Evolutionary conservation across 2,329 filamentous ascomycete genomes (phyloP).

Genomic region (Cryphonectria japonica): DNA sequence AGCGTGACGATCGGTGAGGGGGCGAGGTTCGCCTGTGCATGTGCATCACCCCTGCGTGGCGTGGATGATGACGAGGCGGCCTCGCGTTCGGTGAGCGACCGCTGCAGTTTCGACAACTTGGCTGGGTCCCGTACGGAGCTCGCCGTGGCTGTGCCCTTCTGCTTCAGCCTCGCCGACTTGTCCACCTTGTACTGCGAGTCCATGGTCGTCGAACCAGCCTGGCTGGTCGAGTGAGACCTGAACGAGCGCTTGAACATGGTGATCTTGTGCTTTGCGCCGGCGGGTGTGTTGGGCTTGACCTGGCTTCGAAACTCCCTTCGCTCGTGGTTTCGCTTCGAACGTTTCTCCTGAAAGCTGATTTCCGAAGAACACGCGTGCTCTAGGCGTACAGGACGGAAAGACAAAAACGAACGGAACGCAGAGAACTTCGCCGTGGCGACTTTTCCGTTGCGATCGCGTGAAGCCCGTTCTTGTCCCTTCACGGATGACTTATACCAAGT

Average conservation of each 20-base stretch:
- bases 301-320: conserved; percentile 25
- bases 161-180: conserved; percentile 85
- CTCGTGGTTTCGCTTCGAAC: conserved; percentile 24
- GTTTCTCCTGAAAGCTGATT: conserved; percentile 24
- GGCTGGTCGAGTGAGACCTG: conserved; percentile 67
- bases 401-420: conserved; percentile 41
- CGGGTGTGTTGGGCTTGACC: conserved; percentile 23
- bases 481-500: conserved; percentile 39
- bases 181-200: conserved; percentile 67
- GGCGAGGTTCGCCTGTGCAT: conserved; percentile 34
- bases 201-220: conserved; percentile 38
- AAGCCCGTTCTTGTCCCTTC: conserved; percentile 28
- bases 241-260: conserved; percentile 94
- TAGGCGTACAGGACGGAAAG: conserved; percentile 38
- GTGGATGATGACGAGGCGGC: conserved; percentile 36
- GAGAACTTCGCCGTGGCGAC: conserved; percentile 35
- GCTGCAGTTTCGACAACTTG: conserved; percentile 84
- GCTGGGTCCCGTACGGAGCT: conserved; percentile 67
- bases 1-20: conserved; percentile 82
- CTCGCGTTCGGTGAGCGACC: conserved; percentile 67
- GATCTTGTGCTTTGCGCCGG: conserved; percentile 37
- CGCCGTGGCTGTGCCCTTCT: conserved; percentile 48
- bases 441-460: conserved; percentile 21
- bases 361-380: conserved; percentile 36
- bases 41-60: conserved; percentile 16